phyloP scores from a whole-genome alignment of 2,329 filamentous ascomycete species.

The Colletotrichum gloeosporioides region DNA sequence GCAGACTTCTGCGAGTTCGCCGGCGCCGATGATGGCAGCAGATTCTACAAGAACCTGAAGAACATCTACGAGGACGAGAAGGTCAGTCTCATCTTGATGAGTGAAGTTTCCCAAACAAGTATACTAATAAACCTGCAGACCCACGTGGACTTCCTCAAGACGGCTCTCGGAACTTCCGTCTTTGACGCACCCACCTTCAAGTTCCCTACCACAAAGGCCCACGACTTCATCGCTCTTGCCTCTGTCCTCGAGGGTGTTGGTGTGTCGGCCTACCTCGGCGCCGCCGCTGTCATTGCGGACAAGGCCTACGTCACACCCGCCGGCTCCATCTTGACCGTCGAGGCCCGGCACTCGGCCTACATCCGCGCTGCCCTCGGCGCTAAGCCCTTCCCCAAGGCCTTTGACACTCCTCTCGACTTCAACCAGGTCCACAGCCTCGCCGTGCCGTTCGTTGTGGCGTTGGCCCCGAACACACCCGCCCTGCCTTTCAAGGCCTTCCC shows the following conservation, averaged over 20 bases:
- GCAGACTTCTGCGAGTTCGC: slow-evolving; percentile 58
- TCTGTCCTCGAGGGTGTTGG: slow-evolving; percentile 70
- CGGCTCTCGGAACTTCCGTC: slow-evolving; percentile 51
- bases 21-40: slow-evolving; percentile 37
- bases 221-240: slow-evolving; percentile 65
- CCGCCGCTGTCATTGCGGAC: slow-evolving; percentile 61
- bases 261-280: slow-evolving; percentile 69
- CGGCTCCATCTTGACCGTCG: slow-evolving; percentile 67
- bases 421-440: slow-evolving; percentile 71
- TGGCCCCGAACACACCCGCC: slow-evolving; percentile 57
- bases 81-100: neutral
- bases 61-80: slow-evolving; percentile 62
- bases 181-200: slow-evolving; percentile 48
- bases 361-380: slow-evolving; percentile 55
- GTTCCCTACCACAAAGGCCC: slow-evolving; percentile 61
- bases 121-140: slow-evolving; percentile 28
- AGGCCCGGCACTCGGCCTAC: slow-evolving; percentile 69
- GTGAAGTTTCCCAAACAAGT: neutral
- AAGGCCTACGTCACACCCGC: slow-evolving; percentile 65
- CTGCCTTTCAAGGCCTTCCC: slow-evolving; percentile 69
- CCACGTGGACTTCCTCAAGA: slow-evolving; percentile 62
- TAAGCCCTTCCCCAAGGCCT: slow-evolving; percentile 62
- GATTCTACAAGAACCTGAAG: slow-evolving; percentile 63
- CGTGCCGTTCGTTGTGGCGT: slow-evolving; percentile 63
- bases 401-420: slow-evolving; percentile 63